Evolutionary conservation across 208 protist species (phyloP), one percentile per base, ranked within the genome.

Genomic region (Tritrichomonas musculus): DNA sequence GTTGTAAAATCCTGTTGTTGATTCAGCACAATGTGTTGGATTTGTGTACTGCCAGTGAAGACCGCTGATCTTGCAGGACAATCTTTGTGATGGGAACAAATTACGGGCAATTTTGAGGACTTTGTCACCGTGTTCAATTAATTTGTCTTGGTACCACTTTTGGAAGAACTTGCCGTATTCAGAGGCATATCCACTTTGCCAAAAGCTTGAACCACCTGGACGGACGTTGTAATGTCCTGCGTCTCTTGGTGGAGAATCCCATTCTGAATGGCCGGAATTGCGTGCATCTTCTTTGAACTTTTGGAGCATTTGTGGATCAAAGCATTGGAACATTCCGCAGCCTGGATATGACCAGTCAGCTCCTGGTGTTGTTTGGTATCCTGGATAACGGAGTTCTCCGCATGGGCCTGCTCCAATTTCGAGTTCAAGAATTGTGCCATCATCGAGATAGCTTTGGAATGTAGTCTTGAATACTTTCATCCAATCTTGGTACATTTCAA

Each of bases 311-410:
- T 50, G 20, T 49, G 73, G 41, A 36, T 82, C 73, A 36, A 53
- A 82, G 4, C n/a, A 36, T 36, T 82, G 73, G 41, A 50, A 82
- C 50, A 30, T 20, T n/a, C 73, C 73, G 41, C 73, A 82, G 20
- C 73, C 73, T 82, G 73, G 41, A 53, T 82, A 82, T 25, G 30
- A 47, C 73, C 73, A 82, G n/a, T n/a, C n/a, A n/a, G n/a, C n/a
- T 27, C 69, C 69, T n/a, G n/a, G n/a, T n/a, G n/a, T n/a, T 50
- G 41, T 0, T 44, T 82, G 73, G 30, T 82, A 82, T 82, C 39
- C 47, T 50, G 73, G 73, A 53, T 82, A 82, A 47, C 73, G 33
- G 30, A 82, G 73, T 50, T 82, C 73, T 47, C 73, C 73, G 41
- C 73, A 82, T 47, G 73, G n/a, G 8, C 73, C 73, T 14, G 41